Base-by-base conservation (phyloP, 2,329 filamentous ascomycete species). In the Apiospora phragmitis region DNA sequence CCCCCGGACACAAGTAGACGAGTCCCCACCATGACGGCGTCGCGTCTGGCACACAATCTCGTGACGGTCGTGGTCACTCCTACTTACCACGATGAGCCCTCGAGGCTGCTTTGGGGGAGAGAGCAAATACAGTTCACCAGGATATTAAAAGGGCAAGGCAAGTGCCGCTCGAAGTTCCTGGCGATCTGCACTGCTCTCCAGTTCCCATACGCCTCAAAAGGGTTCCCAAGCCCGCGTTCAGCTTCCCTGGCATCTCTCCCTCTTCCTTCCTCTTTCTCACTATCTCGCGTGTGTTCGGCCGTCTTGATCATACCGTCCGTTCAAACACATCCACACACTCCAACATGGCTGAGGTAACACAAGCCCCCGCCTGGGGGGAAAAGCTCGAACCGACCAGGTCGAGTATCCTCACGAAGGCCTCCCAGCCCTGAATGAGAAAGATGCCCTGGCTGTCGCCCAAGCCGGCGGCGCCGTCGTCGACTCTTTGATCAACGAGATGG, bases 401-500 rank as follows among this genome's bases (percentile, higher is more conserved):
- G 76, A 78, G 70, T 73, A 77, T 70, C 73, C 74, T 3, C 65
- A 74, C 24, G 29, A 70, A n/a, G 67, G 43, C 16, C 73, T 76
- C 26, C 75, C 75, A 4, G 69, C 71, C 38, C 71, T 78, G 71
- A 74, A 73, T 55, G 77, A 78, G 72, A 74, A 74, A 65, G 72
- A 84, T 69, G 81, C 82, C 24, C 70, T 82, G 16, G 82, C 83
- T 69, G 76, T 81, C 11, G 79, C 82, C 6, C 75, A 77, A 43
- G 79, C 77, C 35, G 80, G 78, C 65, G 77, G 77, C 4, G 77
- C 73, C 70, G 81, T 83, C 65, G 76, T 84, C 21, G 80, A 84
- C 65, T 77, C 77, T 18, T 76, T 84, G 68, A 83, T 85, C 43
- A 75, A 75, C 32, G 80, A 82, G 67, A 82, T 85, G 82, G 83